Percentiles rank a stretch among this genome's conserved stretches.
phyloP scores from a whole-genome alignment of 345 rosid genomes.

The Kandelia obovata region DNA sequence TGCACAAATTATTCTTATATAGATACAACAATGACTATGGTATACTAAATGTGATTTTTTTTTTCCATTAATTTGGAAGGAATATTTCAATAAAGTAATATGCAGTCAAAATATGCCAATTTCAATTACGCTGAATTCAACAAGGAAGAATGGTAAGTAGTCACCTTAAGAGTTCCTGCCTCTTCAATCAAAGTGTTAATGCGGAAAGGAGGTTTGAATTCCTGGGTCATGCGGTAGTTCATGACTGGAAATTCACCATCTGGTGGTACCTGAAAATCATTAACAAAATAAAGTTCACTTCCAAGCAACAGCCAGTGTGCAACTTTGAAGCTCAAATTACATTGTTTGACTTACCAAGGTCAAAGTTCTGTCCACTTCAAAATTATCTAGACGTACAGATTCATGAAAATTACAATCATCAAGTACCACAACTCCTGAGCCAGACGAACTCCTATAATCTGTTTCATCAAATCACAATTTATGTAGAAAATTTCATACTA shows the following conservation, averaged over 20 bases:
- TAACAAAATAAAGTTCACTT: conserved; percentile 12
- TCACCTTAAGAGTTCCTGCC: conserved; percentile 87
- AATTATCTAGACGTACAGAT: conserved; percentile 93
- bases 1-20: too few relatives aligned
- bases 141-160: not conserved
- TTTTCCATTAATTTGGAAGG: too few relatives aligned
- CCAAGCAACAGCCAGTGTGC: conserved; percentile 8
- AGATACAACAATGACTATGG: too few relatives aligned
- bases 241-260: conserved; percentile 99
- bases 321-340: conserved; percentile 6
- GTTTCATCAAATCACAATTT: conserved; percentile 28
- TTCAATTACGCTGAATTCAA: too few relatives aligned
- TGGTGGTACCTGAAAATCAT: conserved; percentile 73
- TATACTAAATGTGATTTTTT: too few relatives aligned
- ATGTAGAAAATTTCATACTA: conserved; percentile 7
- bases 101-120: too few relatives aligned
- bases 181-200: conserved; percentile 90
- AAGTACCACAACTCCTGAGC: conserved; percentile 78
- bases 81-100: too few relatives aligned
- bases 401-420: conserved; percentile 99
- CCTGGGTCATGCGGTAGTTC: conserved; percentile 99
- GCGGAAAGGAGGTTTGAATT: conserved; percentile 97
- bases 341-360: conserved; percentile 61
- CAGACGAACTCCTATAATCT: conserved; percentile 85
- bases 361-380: conserved; percentile 83